Evolutionary conservation across 2,329 filamentous ascomycete species (phyloP), one percentile per base, ranked within the genome.

Genomic region (Fusarium cicatricum): DNA sequence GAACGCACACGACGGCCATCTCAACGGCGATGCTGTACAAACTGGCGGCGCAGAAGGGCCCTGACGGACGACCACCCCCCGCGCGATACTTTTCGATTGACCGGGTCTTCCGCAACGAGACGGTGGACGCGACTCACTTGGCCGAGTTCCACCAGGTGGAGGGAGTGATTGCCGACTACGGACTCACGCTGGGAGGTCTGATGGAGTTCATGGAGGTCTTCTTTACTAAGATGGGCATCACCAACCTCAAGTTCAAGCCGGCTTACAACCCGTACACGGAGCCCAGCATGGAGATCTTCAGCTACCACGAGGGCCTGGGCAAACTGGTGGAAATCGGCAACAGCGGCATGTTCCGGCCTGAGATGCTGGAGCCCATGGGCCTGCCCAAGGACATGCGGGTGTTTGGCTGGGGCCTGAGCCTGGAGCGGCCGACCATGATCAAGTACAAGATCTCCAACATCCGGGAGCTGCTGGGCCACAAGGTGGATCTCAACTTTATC

Each of bases 21-120:
- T 96, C 90, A 33, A 90, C 94, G 23, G 91, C 91, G 70, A 92
- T 97, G 81, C 85, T 99, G 64, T 89, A 97, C 78, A 92, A 92
- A 72, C 85, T 99, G 46, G 92, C 95, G 23, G 85, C 89, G 52
- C 85, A 90, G 72, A 92, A 91, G 55, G 89, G 91, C 12, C 90
- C 91, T 5, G 84, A 87, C 67, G 85, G 85, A 40, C 79, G 80
- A 46, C 82, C 84, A 40, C 84, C 83, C 14, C 83, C 86, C 31
- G 92, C 92, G n/a, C 88, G 93, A 59, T 98, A 97, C 81, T 99
- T 99, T 82, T 97, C 92, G 59, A 99, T 99, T 73, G 95, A 99
- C 77, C 88, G 95, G 49, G 95, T 99, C 58, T 99, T 99, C 88
- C 87, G 92, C 65, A 99, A 99, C 76, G 95, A 99, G 78, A 92